Base-by-base conservation (phyloP, 2,329 filamentous ascomycete genomes). In the Colletotrichum sp. region DNA sequence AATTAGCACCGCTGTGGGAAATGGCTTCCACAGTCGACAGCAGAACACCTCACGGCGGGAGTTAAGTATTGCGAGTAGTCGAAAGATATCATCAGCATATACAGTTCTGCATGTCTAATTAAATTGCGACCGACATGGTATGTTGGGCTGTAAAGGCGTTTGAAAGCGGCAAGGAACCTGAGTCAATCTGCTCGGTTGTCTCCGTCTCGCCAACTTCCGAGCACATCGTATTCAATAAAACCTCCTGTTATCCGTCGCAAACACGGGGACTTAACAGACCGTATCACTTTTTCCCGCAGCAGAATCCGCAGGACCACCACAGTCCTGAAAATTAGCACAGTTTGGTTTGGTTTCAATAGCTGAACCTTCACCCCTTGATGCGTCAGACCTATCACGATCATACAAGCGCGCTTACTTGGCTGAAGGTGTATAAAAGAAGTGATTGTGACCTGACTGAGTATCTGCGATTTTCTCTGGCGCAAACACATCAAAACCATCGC, bases 391-490 rank as follows among this genome's bases (percentile, higher is more conserved):
- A 52, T 12, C 44, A 13, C n/a, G 1, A 22, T 19, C 11, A 52
- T 13, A 22, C 44, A 2, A n/a, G 44, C 3, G 11, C 44, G n/a
- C 3, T n/a, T 22, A 52, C n/a, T 22, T 44, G 2, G 16, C 1
- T 52, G 44, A 52, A n/a, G 6, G 44, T 52, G 2, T 52, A 52
- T 52, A 44, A 6, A 44, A 44, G 39, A 0, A 44, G 19, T 11
- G 8, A 6, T 44, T n/a, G 39, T 6, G 39, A 2, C 5, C 1
- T 25, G 19, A 44, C 5, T 44, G 19, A n/a, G 19, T 4, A 44
- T n/a, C 19, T n/a, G 2, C 19, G 0, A 19, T n/a, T n/a, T n/a
- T 1, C 8, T 44, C 0, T 44, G 1, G 5, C 0, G 0, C 19
- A 44, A n/a, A 44, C 16, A n/a, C 34, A 36, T 36, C 34, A 8